Base-by-base conservation (phyloP, 495 filamentous ascomycete species). In the Daldinia vernicosa region DNA sequence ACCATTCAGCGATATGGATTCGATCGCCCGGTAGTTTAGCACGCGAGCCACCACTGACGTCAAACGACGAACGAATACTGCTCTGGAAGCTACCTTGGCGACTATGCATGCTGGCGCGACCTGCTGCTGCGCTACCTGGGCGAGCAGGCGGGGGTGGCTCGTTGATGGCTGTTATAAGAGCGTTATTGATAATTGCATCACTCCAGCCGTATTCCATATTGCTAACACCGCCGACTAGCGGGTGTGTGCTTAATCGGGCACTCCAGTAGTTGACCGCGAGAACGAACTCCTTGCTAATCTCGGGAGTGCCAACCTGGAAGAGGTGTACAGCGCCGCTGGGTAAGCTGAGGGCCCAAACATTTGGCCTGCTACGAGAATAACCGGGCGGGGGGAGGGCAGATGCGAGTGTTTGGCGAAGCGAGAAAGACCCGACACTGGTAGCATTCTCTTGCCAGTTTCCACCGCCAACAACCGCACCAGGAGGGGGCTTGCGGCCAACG, bases 191-290 rank as follows among this genome's bases (percentile, higher is more conserved):
- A 71, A 97, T 86, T n/a, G 86, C 83, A 52, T 97, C 94, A 60
- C 92, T 91, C 95, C 96, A 98, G 62, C 95, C 95, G 76, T 98
- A 98, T 78, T 99, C 96, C 57, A 98, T 90, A 74, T 98, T 99
- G 81, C 93, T 96, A 74, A 98, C 90, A 67, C 93, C 95, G 27
- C 95, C 95, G 8, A 94, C 86, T 4, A 98, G 82, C 11, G 95
- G 95, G 68, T 97, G 92, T 67, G 97, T 98, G 74, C 93, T 97
- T 8, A 98, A 83, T 47, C 95, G 87, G 2, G 95, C 94, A 74
- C 92, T 93, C 95, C 95, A 99, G 81, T 99, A 99, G 80, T 99
- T 99, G 71, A 93, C 95, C 0, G 93, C 96, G 35, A 88, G 89
- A 56, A 98, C 93, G 66, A 97, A 99, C 74, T 99, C 95, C 56